Evolutionary conservation across 2,329 filamentous ascomycete species (phyloP), one percentile per base, ranked within the genome.

Genomic region (Ploettnerulaceae sp.): DNA sequence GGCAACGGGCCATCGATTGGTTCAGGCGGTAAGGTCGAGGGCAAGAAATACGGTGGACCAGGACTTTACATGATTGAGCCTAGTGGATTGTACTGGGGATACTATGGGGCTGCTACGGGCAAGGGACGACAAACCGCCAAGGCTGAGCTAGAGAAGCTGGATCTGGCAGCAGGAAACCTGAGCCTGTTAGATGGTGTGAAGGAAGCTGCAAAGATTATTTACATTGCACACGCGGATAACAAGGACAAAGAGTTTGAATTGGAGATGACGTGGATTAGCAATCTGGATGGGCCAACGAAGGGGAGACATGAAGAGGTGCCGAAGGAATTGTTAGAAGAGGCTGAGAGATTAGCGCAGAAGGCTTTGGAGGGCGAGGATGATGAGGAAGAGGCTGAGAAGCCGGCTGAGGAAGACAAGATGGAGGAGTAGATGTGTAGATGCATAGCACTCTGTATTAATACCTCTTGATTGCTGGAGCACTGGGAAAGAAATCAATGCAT

Each of bases 181-280:
- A 86, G 84, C 52, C 74, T 98, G 49, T 74, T 85, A 64, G 83
- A 97, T 64, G 93, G 85, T 40, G 88, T 98, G 63, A 96, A 95
- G 76, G 87, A 97, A 74, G 93, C 93, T 25, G 93, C 93, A 47
- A 77, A 89, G 52, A 98, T 98, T 70, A 97, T 98, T 70, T 94
- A 96, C 67, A 81, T 95, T 51, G 90, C 91, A 38, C 93, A 98
- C 66, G 93, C 97, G 68, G 93, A 98, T 69, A 97, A 91, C 76
- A 97, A 97, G 74, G 93, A 97, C 72, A 98, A 98, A 76, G 93
- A 97, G 57, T 98, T 97, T 64, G 93, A 98, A 80, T 76, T 98
- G 50, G 93, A 98, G 74, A 94, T 98, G 89, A 95, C 88, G 49
- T 98, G 93, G 93, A 87, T 97, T 67, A 96, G 89, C 69, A 80